These are phyloP conservation scores for Tricholoma furcatifolium DNA, from an alignment of 768 basidiomycete genomes.

Conservation along the genomic window DNA sequence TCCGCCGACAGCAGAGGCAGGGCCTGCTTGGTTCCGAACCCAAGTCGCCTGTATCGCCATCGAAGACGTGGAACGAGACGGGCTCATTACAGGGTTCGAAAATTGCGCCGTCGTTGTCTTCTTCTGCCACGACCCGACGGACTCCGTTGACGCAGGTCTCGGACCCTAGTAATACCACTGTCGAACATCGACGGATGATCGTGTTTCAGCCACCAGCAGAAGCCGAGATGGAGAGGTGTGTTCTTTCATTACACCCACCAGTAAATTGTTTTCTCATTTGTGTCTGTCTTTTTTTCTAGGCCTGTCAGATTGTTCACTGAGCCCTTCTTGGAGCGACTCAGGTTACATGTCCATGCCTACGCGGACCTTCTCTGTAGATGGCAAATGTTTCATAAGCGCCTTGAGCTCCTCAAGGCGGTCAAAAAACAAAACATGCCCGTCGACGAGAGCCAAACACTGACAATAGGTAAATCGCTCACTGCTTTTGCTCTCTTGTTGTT, in stretches of 20 bases:
- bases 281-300: slow-evolving; percentile 16
- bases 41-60: slow-evolving; percentile 20
- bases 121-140: slow-evolving; percentile 40
- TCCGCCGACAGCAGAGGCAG: slow-evolving; percentile 24
- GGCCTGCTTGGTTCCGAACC: slow-evolving; percentile 10
- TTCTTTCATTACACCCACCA: not conserved
- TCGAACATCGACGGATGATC: slow-evolving; percentile 27
- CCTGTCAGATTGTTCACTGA: slow-evolving; percentile 30
- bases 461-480: slow-evolving; percentile 29
- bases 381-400: slow-evolving; percentile 66
- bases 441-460: slow-evolving; percentile 23
- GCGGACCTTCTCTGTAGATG: slow-evolving; percentile 76
- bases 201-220: slow-evolving; percentile 36
- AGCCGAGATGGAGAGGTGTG: slow-evolving; percentile 15
- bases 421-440: slow-evolving; percentile 24
- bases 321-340: slow-evolving; percentile 41
- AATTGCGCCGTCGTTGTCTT: slow-evolving; percentile 40
- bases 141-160: slow-evolving; percentile 25
- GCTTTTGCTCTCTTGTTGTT: not conserved
- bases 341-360: slow-evolving; percentile 63
- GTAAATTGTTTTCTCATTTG: slow-evolving; percentile 10
- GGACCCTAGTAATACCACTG: slow-evolving; percentile 25
- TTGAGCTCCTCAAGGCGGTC: slow-evolving; percentile 72
- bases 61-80: slow-evolving; percentile 59
- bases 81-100: slow-evolving; percentile 27